phyloP scores from a whole-genome alignment of 2,329 filamentous ascomycete species.

The Aspergillus thermomutatus region DNA sequence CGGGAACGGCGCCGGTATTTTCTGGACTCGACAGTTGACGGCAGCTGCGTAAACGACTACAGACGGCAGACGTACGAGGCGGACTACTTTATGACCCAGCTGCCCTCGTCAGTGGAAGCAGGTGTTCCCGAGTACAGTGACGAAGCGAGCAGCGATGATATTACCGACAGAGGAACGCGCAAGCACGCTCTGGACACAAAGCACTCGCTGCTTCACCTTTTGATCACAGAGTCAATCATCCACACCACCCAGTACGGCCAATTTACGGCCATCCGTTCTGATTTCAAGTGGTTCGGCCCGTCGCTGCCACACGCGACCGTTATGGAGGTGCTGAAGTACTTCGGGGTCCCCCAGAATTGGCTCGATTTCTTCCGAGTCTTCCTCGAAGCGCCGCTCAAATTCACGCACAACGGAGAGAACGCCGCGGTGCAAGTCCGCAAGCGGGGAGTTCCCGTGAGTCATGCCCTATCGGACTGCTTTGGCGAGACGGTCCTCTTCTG shows the following conservation, averaged over 20 bases:
- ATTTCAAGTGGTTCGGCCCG: slow-evolving; percentile 58
- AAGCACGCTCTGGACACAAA: slow-evolving; percentile 50
- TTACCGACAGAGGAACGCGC: slow-evolving; percentile 21
- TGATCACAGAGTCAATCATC: slow-evolving; percentile 55
- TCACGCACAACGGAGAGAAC: slow-evolving; percentile 51
- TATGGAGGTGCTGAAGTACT: slow-evolving; percentile 54
- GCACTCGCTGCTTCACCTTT: slow-evolving; percentile 55
- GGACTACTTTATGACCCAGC: slow-evolving; percentile 56
- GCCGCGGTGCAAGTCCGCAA: slow-evolving; percentile 46
- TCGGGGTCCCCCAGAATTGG: slow-evolving; percentile 58
- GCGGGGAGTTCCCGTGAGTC: slow-evolving; percentile 59
- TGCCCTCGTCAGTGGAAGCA: slow-evolving; percentile 44
- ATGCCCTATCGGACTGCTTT: slow-evolving; percentile 58
- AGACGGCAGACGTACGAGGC: slow-evolving; percentile 38
- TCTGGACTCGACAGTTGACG: slow-evolving; percentile 22
- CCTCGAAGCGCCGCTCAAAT: slow-evolving; percentile 58
- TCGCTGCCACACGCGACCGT: slow-evolving; percentile 60
- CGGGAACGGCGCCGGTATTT: slow-evolving; percentile 46
- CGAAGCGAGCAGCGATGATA: slow-evolving; percentile 24
- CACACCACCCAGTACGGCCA: slow-evolving; percentile 47
- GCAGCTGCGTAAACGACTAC: slow-evolving; percentile 28
- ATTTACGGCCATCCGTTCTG: slow-evolving; percentile 54
- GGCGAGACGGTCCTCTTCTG: slow-evolving; percentile 62
- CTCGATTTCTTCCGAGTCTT: slow-evolving; percentile 58
- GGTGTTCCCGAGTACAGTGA: slow-evolving; percentile 40